Percentiles rank a stretch among this genome's conserved stretches.
phyloP scores from a whole-genome alignment of 2,329 filamentous ascomycete genomes.

The Lasiodiplodia citricola region DNA sequence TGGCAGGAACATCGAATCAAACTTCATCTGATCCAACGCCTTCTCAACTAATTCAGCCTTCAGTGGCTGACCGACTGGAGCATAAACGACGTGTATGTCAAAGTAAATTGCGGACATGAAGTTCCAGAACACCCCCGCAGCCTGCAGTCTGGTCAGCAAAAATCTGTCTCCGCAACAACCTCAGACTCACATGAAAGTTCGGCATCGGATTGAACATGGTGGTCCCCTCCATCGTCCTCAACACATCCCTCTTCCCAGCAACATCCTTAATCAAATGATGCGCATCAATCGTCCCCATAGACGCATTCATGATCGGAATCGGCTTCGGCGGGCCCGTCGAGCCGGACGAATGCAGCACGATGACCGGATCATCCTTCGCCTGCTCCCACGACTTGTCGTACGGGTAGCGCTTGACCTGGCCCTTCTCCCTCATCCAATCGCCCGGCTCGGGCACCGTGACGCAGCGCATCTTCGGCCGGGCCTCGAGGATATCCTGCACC shows the following conservation, averaged over 20 bases:
- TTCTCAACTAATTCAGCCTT: slow-evolving; percentile 41
- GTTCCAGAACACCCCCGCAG: background rate
- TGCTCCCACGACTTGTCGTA: slow-evolving; percentile 33
- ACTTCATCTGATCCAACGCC: background rate
- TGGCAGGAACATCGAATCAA: slow-evolving; percentile 6
- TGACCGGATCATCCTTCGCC: slow-evolving; percentile 33
- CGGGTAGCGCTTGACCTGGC: slow-evolving; percentile 24
- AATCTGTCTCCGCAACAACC: background rate
- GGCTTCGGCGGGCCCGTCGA: slow-evolving; percentile 44
- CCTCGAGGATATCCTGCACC: background rate
- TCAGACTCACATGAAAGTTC: background rate
- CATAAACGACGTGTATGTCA: background rate
- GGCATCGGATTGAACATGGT: background rate
- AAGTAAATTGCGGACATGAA: background rate
- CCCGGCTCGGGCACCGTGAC: slow-evolving; percentile 25
- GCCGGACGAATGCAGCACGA: slow-evolving; percentile 41
- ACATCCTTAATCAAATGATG: background rate
- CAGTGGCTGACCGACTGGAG: background rate
- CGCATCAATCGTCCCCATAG: background rate
- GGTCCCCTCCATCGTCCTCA: background rate
- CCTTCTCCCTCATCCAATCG: slow-evolving; percentile 18
- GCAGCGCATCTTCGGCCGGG: slow-evolving; percentile 20
- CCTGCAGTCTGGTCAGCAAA: background rate
- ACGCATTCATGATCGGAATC: slow-evolving; percentile 26
- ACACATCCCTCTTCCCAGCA: background rate